phyloP scores from a whole-genome alignment of 352 stramenopile species.

The Phytopythium boreale region DNA sequence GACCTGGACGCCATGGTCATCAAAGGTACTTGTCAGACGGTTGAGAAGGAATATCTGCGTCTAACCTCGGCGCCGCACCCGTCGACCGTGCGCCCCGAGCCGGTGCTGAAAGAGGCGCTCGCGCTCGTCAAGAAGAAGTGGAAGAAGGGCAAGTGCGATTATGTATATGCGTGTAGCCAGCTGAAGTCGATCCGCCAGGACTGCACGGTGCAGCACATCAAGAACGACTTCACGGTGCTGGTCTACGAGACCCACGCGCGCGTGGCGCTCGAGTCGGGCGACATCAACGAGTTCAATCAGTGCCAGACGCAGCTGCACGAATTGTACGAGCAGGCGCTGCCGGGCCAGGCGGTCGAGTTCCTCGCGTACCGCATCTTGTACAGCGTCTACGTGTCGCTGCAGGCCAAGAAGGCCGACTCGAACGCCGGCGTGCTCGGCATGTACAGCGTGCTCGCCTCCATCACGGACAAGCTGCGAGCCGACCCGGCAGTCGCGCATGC shows the following conservation, averaged over 20 bases:
- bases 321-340: slow-evolving; percentile 80
- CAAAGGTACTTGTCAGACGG: slow-evolving; percentile 91
- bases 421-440: slow-evolving; percentile 85
- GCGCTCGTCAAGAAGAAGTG: slow-evolving; percentile 86
- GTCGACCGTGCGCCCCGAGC: slow-evolving; percentile 93
- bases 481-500: slow-evolving; percentile 66
- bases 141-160: slow-evolving; percentile 85
- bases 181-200: slow-evolving; percentile 99
- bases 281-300: slow-evolving; percentile 98
- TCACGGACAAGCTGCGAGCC: slow-evolving; percentile 47
- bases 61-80: slow-evolving; percentile 95
- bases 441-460: slow-evolving; percentile 70
- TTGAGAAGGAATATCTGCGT: slow-evolving; percentile 99
- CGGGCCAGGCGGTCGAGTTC: slow-evolving; percentile 79
- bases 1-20: slow-evolving; percentile 89
- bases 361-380: slow-evolving; percentile 88
- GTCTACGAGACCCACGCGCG: slow-evolving; percentile 98
- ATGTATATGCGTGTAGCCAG: slow-evolving; percentile 96
- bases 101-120: slow-evolving; percentile 89
- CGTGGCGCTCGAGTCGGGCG: slow-evolving; percentile 93
- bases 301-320: slow-evolving; percentile 89
- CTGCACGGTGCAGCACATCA: slow-evolving; percentile 96
- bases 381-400: slow-evolving; percentile 86
- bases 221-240: slow-evolving; percentile 95
- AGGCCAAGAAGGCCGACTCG: slow-evolving; percentile 83